Evolutionary conservation across 768 basidiomycete species (phyloP).

Genomic region (Polyporus arcularius): DNA sequence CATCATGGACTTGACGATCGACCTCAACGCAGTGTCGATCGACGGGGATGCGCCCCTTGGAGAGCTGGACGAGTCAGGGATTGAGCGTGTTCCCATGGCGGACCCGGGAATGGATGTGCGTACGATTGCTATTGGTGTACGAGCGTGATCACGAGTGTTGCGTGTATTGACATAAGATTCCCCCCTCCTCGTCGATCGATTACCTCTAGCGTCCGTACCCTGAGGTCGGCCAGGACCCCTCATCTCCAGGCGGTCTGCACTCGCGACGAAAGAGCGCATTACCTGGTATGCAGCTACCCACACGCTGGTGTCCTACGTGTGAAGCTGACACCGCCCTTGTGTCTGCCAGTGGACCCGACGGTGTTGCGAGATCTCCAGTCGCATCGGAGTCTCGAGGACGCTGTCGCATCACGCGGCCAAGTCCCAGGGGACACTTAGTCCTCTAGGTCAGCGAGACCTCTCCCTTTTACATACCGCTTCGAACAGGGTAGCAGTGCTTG

Average conservation of each 20-base stretch:
- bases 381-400: slow-evolving; percentile 76
- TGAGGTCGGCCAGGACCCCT: slow-evolving; percentile 64
- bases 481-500: slow-evolving; percentile 20
- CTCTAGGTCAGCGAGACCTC: slow-evolving; percentile 6
- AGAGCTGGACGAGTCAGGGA: slow-evolving; percentile 76
- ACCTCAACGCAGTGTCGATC: slow-evolving; percentile 81
- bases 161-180: slow-evolving; percentile 18
- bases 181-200: slow-evolving; percentile 15
- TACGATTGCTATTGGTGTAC: slow-evolving; percentile 29
- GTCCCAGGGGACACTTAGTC: slow-evolving; percentile 1
- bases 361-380: slow-evolving; percentile 88
- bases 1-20: slow-evolving; percentile 86
- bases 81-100: slow-evolving; percentile 90
- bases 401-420: slow-evolving; percentile 17
- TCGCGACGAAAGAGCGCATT: slow-evolving; percentile 89
- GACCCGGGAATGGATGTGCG: slow-evolving; percentile 87
- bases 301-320: slow-evolving; percentile 8
- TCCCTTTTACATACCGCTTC: slow-evolving; percentile 9
- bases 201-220: slow-evolving; percentile 61
- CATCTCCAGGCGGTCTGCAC: slow-evolving; percentile 65
- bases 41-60: slow-evolving; percentile 60
- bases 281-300: slow-evolving; percentile 15
- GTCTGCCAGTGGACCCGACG: slow-evolving; percentile 73
- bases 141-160: slow-evolving; percentile 22
- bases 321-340: neutral